Percentiles rank a stretch among this genome's conserved stretches.
These are phyloP conservation scores for Colletotrichum costaricense DNA, from an alignment of 2,329 filamentous ascomycete genomes.

Conservation along the genomic window DNA sequence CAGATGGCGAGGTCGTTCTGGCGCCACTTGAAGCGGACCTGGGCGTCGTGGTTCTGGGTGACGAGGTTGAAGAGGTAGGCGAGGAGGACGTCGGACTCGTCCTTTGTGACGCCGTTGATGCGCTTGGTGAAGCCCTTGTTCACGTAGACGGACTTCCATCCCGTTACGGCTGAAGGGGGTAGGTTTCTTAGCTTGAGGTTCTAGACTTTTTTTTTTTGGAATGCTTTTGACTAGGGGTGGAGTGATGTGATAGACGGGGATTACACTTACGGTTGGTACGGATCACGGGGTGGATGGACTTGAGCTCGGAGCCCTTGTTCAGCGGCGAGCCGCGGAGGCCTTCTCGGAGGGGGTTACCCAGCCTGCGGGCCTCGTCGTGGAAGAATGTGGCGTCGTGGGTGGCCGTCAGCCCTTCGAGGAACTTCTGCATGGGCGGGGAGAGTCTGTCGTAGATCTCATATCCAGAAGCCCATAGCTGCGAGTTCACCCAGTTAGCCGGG, in stretches of 20 bases:
- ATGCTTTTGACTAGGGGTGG: neutral
- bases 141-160: conserved; percentile 66
- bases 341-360: conserved; percentile 58
- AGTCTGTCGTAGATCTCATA: conserved; percentile 67
- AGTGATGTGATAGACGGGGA: too few relatives aligned
- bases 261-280: conserved; percentile 61
- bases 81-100: conserved; percentile 65
- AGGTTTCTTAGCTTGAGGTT: conserved; percentile 5
- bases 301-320: conserved; percentile 65
- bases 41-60: conserved; percentile 66
- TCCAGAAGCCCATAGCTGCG: conserved; percentile 60
- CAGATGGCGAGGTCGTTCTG: conserved; percentile 70
- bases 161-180: conserved; percentile 55
- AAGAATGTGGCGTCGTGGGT: conserved; percentile 63
- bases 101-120: conserved; percentile 65
- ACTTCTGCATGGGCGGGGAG: conserved; percentile 57
- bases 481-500: neutral
- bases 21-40: conserved; percentile 65
- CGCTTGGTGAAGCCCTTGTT: conserved; percentile 63
- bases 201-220: neutral
- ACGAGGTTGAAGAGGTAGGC: conserved; percentile 60
- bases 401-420: conserved; percentile 61
- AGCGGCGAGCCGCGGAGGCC: conserved; percentile 64
- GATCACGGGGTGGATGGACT: conserved; percentile 63
- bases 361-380: conserved; percentile 58